Evolutionary conservation across 495 filamentous ascomycete species (phyloP).

Genomic region (Daldinia caldariorum): DNA sequence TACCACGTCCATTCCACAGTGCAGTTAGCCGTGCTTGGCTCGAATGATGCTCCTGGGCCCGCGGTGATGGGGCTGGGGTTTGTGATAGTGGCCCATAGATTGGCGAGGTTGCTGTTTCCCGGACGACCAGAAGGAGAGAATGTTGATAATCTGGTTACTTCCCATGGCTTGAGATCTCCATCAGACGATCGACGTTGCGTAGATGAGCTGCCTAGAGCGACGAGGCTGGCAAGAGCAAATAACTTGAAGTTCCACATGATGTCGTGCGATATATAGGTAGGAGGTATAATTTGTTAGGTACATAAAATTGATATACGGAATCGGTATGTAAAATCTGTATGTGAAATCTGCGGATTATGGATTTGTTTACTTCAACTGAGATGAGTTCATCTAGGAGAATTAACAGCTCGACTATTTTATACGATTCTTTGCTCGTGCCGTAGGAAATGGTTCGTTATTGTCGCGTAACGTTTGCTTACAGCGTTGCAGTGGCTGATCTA

Average conservation of each 20-base stretch:
- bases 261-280: neutral
- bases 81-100: constrained; percentile 19
- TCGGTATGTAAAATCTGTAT: neutral
- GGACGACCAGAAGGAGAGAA: constrained; percentile 34
- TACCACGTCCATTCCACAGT: constrained; percentile 9
- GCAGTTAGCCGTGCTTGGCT: constrained; percentile 26
- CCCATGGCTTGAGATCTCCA: constrained; percentile 14
- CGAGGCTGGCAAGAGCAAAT: constrained; percentile 13
- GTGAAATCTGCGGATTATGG: neutral
- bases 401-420: neutral
- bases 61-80: constrained; percentile 29
- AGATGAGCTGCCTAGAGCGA: constrained; percentile 20
- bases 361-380: neutral
- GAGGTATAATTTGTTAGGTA: neutral
- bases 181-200: neutral
- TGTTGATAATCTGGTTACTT: constrained; percentile 22
- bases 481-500: constrained; percentile 27
- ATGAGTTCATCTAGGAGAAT: neutral
- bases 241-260: constrained; percentile 18
- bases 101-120: neutral
- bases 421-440: neutral
- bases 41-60: constrained; percentile 2
- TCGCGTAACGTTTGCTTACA: constrained; percentile 33
- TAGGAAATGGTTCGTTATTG: neutral
- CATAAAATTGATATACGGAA: neutral